Percentiles rank a stretch among this genome's conserved stretches.
These are phyloP conservation scores for Physaria fendleri DNA, from an alignment of 345 rosid species.

Conservation along the genomic window DNA sequence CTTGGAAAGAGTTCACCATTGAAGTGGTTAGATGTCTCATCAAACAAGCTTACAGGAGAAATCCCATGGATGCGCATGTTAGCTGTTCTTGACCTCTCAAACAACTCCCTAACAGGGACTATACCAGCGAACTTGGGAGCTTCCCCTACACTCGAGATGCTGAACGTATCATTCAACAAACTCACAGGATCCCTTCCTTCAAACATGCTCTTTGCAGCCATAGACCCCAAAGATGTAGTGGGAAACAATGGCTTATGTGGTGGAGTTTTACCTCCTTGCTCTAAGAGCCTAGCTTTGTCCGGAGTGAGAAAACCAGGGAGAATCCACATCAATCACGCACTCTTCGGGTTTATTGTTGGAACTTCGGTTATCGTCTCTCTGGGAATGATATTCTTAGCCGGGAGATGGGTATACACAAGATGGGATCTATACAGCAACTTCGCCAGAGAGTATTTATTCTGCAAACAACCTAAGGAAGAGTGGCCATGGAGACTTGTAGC, in stretches of 20 bases:
- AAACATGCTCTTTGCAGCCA: slow-evolving; percentile 43
- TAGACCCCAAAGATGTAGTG: slow-evolving; percentile 54
- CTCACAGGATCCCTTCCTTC: slow-evolving; percentile 71
- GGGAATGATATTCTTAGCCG: slow-evolving; percentile 42
- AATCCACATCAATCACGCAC: slow-evolving; percentile 44
- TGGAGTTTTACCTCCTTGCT: slow-evolving; percentile 57
- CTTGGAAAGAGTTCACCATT: slow-evolving; percentile 59
- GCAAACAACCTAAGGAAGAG: slow-evolving; percentile 47
- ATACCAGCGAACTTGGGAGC: slow-evolving; percentile 60
- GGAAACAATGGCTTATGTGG: slow-evolving; percentile 82
- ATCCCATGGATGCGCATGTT: slow-evolving; percentile 68
- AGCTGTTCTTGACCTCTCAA: slow-evolving; percentile 73
- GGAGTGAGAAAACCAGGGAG: slow-evolving; percentile 25
- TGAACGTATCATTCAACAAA: slow-evolving; percentile 68
- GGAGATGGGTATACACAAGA: slow-evolving; percentile 52
- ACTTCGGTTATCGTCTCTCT: slow-evolving; percentile 41
- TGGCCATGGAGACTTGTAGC: slow-evolving; percentile 96
- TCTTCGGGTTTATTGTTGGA: slow-evolving; percentile 52
- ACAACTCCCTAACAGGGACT: slow-evolving; percentile 60
- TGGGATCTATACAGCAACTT: slow-evolving; percentile 64
- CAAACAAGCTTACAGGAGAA: slow-evolving; percentile 58
- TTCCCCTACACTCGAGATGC: slow-evolving; percentile 71
- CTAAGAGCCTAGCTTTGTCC: slow-evolving; percentile 19
- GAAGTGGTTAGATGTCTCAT: slow-evolving; percentile 66
- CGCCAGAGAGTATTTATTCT: slow-evolving; percentile 30